Evolutionary conservation across 2,329 filamentous ascomycete genomes (phyloP), one percentile per base, ranked within the genome.

Genomic region (Phyllosticta ampelicida): DNA sequence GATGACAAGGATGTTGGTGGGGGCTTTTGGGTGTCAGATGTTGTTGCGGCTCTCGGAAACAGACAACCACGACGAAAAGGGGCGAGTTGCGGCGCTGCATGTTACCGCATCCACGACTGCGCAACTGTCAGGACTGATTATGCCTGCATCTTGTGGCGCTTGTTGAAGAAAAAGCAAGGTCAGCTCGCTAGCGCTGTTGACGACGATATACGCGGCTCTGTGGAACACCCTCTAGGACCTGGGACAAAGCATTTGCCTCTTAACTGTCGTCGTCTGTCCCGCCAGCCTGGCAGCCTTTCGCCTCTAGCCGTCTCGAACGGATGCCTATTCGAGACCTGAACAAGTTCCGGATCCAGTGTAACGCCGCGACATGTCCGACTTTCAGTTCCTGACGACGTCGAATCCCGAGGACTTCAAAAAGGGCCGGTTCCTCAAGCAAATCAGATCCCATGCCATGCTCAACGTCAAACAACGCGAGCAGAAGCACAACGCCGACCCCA

Each of bases 121-220:
- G 36, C 13, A 44, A 2, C n/a, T 44, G 13, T 44, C 36, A 44
- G 36, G 6, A n/a, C 36, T 16, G n/a, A 44, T 44, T 16, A 18
- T 16, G 13, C n/a, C 13, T 44, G 36, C 13, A 44, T 44, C 36
- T n/a, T n/a, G 36, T 44, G 8, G 36, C 13, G 36, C 36, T 44
- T 16, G 36, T 44, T 44, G 36, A 44, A 44, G 36, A 44, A 18
- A 36, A 44, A 44, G 36, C 36, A 44, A 44, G 36, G 36, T 55
- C 86, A 89, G 72, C 77, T 90, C 66, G 86, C 86, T 60, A 79
- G 85, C 49, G 86, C 86, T 62, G 86, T 90, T 62, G 86, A 83
- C 69, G 89, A 90, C 73, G 86, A 44, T 44, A 44, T 44, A n/a
- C 36, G 8, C 36, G 36, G n/a, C 36, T n/a, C 4, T n/a, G 36